Evolutionary conservation across 1,284 basidiomycete species (phyloP).

Genomic region (Trichosporon coremiiforme): DNA sequence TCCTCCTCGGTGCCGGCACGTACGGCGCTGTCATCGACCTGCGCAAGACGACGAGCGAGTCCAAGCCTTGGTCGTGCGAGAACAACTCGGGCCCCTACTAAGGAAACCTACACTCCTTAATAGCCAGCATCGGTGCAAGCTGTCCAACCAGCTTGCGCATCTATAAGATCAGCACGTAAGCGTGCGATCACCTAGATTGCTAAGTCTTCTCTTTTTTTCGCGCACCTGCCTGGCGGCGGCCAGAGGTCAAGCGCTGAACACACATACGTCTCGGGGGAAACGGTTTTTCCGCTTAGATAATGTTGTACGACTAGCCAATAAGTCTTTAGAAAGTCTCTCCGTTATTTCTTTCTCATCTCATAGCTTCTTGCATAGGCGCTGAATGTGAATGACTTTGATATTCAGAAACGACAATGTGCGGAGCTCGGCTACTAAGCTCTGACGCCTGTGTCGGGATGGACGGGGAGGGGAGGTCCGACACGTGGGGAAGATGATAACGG

Average conservation of each 20-base stretch:
- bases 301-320: not conserved
- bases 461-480: no score
- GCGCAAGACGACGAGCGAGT: not conserved
- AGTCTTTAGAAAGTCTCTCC: not conserved
- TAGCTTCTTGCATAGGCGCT: not conserved
- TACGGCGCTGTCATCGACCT: slow-evolving; percentile 38
- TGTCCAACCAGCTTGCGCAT: not conserved
- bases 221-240: not conserved
- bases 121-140: not conserved
- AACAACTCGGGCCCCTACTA: slow-evolving; percentile 25
- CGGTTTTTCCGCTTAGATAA: slow-evolving; percentile 10
- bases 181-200: no score
- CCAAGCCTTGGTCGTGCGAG: slow-evolving; percentile 24
- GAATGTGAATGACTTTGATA: not conserved
- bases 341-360: not conserved
- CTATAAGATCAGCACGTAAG: not conserved
- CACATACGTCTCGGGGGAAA: not conserved
- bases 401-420: not conserved
- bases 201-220: not conserved
- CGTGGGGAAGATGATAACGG: no score
- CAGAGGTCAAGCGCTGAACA: not conserved
- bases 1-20: slow-evolving; percentile 43
- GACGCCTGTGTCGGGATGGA: no score
- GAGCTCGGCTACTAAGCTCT: not conserved
- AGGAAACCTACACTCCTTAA: not conserved